Evolutionary conservation across 495 filamentous ascomycete species (phyloP), one percentile per base, ranked within the genome.

Genomic region (Penicillium cinerascens): DNA sequence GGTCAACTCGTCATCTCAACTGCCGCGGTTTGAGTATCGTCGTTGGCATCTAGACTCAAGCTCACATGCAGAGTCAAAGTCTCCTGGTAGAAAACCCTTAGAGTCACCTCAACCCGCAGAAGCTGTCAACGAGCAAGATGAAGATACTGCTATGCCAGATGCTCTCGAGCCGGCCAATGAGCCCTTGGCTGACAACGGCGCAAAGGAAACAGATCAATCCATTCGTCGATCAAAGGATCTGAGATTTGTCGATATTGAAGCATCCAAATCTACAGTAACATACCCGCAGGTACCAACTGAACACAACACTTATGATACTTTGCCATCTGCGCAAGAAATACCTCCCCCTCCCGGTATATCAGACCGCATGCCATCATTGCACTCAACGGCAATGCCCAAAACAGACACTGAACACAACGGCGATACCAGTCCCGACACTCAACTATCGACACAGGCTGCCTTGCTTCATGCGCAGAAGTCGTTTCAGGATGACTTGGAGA

Each of bases 371-470:
- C 69, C 60, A 21, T 77, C 74, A 0, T 61, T 77, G 22, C 67
- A 75, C 44, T 72, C 72, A 11, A 73, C 72, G 6, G 58, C 56
- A 2, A 43, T 69, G 16, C 61, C 60, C 5, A 71, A 64, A 23
- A 36, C 33, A 16, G 43, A 60, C 38, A 49, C 69, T 11, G 60
- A 58, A 6, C 29, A 52, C 11, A 52, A 54, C 9, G 45, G 42
- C 1, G 52, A 63, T n/a, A 52, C 58, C 3, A 65, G 55, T 48
- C 54, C 54, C 3, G 76, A 76, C 25, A 55, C 63, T 3, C 67
- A 75, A 21, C 61, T 78, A 18, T 78, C 77, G 1, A 81, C 78
- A 1, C 78, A 79, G 38, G 76, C 74, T 33, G 78, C 78, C 11
- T 54, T 79, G n/a, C 42, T 70, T 5, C 68, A 72, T 46, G 77